A percentile compares a stretch with the other conserved stretches of the same genome.
These are phyloP conservation scores for Cyclanthera cordifolia DNA, from an alignment of 306 rosid genomes.

Conservation along the genomic window DNA sequence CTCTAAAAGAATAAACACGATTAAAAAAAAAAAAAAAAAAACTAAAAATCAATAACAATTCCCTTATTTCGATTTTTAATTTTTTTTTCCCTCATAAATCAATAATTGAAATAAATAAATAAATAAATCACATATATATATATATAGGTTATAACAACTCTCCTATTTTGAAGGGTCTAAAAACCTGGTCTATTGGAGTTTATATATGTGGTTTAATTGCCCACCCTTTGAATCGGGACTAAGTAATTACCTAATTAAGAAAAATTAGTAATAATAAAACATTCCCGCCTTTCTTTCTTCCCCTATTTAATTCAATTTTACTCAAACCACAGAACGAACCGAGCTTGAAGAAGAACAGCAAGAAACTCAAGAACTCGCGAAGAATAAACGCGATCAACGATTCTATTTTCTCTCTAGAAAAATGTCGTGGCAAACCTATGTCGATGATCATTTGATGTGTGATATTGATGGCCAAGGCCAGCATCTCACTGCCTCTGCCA, in stretches of 20 bases:
- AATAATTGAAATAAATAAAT: too few species aligned
- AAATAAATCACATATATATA: too few species aligned
- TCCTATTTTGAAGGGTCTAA: background rate
- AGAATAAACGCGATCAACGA: background rate
- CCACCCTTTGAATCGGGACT: background rate
- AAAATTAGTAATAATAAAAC: background rate
- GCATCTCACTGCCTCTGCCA: constrained; percentile 67
- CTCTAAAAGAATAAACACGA: too few species aligned
- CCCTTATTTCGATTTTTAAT: too few species aligned
- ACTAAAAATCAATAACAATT: too few species aligned
- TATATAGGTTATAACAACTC: background rate
- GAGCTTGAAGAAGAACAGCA: background rate
- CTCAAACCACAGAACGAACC: background rate
- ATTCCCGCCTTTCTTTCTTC: background rate
- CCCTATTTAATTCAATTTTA: constrained; percentile 8
- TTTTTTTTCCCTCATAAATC: too few species aligned
- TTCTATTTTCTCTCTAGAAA: background rate
- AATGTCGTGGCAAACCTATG: constrained; percentile 97
- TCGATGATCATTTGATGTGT: constrained; percentile 93
- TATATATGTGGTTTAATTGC: background rate
- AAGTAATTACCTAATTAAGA: background rate
- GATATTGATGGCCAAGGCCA: constrained; percentile 81
- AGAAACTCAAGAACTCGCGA: background rate
- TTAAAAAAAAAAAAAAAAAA: too few species aligned
- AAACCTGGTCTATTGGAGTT: constrained; percentile 7